phyloP scores from a whole-genome alignment of 2,329 filamentous ascomycete genomes.

The Pseudopithomyces chartarum region DNA sequence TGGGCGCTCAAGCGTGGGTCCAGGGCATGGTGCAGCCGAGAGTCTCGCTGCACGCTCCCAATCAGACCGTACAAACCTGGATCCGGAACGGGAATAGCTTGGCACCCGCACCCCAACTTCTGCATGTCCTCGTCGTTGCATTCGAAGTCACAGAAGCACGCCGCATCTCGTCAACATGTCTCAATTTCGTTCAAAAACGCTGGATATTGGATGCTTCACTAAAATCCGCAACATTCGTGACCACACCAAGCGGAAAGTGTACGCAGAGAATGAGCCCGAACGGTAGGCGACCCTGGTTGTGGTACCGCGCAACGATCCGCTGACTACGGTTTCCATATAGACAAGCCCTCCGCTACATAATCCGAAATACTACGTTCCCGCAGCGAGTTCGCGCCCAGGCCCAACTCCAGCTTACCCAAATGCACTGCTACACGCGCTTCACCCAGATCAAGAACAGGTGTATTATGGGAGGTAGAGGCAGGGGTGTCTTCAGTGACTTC shows the following conservation, averaged over 20 bases:
- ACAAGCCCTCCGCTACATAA: conserved; percentile 81
- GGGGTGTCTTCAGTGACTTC: conserved; percentile 92
- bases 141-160: conserved; percentile 13
- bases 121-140: background rate
- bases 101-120: conserved; percentile 18
- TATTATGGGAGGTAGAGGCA: conserved; percentile 85
- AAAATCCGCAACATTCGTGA: conserved; percentile 89
- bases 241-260: conserved; percentile 95
- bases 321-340: conserved; percentile 51
- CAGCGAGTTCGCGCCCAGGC: conserved; percentile 84
- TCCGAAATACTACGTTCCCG: conserved; percentile 88
- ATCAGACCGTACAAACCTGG: background rate
- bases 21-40: conserved; percentile 2
- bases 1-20: background rate
- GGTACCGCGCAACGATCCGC: background rate
- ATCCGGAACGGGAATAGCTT: conserved; percentile 14
- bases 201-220: conserved; percentile 85
- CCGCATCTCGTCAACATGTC: conserved; percentile 48
- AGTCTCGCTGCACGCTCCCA: conserved; percentile 2
- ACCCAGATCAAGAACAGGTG: conserved; percentile 96
- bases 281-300: conserved; percentile 62
- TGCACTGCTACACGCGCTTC: conserved; percentile 93
- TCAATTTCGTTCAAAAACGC: conserved; percentile 86
- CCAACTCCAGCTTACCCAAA: conserved; percentile 88
- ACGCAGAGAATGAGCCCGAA: conserved; percentile 83